These are phyloP conservation scores for Cyanidium caldarium DNA, from an alignment of 23 red algal species.

Conservation along the genomic window DNA sequence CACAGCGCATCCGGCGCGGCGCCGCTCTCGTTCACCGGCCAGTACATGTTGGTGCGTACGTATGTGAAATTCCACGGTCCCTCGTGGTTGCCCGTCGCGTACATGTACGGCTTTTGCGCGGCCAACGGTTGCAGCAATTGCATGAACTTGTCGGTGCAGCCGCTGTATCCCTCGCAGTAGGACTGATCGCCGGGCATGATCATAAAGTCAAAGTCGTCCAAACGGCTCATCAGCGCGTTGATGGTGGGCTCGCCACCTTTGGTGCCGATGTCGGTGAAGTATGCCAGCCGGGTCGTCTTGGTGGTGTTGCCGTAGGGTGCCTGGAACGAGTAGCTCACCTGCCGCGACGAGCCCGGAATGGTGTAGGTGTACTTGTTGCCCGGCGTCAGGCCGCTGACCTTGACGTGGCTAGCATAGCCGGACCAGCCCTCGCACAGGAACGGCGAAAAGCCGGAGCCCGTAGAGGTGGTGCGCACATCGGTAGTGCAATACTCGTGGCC, in stretches of 20 bases:
- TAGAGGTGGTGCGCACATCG: conserved; percentile 6
- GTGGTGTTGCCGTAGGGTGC: conserved; percentile 23
- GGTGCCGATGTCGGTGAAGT: conserved; percentile 19
- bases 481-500: background rate
- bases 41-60: conserved; percentile 23
- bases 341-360: background rate
- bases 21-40: conserved; percentile 17
- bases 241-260: conserved; percentile 22
- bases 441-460: conserved; percentile 9
- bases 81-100: conserved; percentile 17
- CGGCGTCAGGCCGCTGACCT: conserved; percentile 8
- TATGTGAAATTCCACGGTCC: conserved; percentile 24
- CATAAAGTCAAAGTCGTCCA: conserved; percentile 19
- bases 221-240: background rate
- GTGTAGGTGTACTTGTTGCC: conserved; percentile 11
- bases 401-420: conserved; percentile 19
- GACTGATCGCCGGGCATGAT: conserved; percentile 22
- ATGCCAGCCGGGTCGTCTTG: conserved; percentile 10
- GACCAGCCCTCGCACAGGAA: conserved; percentile 17
- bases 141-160: background rate
- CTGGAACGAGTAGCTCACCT: conserved; percentile 8
- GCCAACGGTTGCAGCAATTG: conserved; percentile 5
- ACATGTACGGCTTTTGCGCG: conserved; percentile 16
- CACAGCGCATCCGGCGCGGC: conserved; percentile 17
- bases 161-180: conserved; percentile 17